A percentile compares a stretch with the other conserved stretches of the same genome.
These are phyloP conservation scores for Moniliella sp. DNA, from an alignment of 1,284 basidiomycete genomes.

Conservation along the genomic window DNA sequence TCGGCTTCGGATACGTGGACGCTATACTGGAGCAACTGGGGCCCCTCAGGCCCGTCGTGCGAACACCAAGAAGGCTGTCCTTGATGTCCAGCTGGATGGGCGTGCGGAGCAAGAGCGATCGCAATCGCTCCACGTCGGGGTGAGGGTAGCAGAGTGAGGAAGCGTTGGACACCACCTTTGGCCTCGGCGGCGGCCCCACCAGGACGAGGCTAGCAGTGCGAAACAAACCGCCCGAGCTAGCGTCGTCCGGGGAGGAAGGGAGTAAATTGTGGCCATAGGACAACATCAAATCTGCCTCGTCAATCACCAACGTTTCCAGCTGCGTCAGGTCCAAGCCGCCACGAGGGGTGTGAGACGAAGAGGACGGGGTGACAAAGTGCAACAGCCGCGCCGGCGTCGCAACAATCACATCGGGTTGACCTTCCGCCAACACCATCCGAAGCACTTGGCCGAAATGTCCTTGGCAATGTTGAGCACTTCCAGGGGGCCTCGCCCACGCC, in stretches of 20 bases:
- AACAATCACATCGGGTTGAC: constrained; percentile 70
- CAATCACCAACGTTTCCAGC: constrained; percentile 75
- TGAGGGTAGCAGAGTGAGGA: constrained; percentile 92
- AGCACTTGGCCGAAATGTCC: constrained; percentile 47
- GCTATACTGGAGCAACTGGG: constrained; percentile 19
- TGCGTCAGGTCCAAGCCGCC: constrained; percentile 35
- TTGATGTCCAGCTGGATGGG: constrained; percentile 44
- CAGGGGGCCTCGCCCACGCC: constrained; percentile 47
- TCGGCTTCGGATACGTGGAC: constrained; percentile 52
- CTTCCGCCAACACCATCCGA: constrained; percentile 59
- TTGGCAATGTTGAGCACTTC: constrained; percentile 51
- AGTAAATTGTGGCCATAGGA: constrained; percentile 80
- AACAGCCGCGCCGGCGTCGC: constrained; percentile 72
- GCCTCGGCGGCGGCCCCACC: constrained; percentile 17
- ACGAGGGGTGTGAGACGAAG: constrained; percentile 1
- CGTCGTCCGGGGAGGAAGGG: background rate
- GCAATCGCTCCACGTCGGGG: constrained; percentile 74
- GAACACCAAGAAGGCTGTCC: constrained; percentile 2
- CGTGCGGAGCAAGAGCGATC: constrained; percentile 63
- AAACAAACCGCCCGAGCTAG: constrained; percentile 35
- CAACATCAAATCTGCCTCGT: constrained; percentile 89
- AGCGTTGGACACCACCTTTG: constrained; percentile 49
- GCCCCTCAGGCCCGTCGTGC: too few relatives aligned
- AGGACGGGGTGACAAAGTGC: constrained; percentile 54
- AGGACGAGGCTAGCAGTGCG: background rate